Evolutionary conservation across 2,329 filamentous ascomycete genomes (phyloP), one percentile per base, ranked within the genome.

Genomic region (Purpureocillium takamizusanense): DNA sequence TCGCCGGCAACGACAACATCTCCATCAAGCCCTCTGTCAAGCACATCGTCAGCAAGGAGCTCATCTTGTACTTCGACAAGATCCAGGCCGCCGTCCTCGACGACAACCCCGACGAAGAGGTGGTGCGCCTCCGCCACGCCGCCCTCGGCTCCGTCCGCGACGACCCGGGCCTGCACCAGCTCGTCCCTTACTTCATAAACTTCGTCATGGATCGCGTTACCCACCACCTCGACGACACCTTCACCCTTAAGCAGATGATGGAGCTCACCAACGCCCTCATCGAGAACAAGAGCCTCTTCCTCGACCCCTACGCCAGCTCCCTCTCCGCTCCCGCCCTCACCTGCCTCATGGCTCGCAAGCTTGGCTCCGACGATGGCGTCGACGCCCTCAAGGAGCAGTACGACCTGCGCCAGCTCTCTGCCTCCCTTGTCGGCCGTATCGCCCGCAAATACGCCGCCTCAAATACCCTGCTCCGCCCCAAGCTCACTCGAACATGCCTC

Each of bases 191-290:
- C 63, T 95, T 97, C 52, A 83, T 95, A 42, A 88, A 94, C 58
- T 97, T 95, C 60, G 84, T 97, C 52, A 83, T 88, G 15, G 90
- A 95, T 59, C 92, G 95, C 61, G 87, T 98, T 36, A 97, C 92
- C 1, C 92, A 98, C 59, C 84, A 82, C 49, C 74, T 95, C 47
- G 89, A 94, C 62, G 86, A 94, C 58, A 74, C 89, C 3, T 95
- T 95, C 56, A 78, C 88, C 5, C 71, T 98, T 16, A 81, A 80
- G 15, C 87, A 94, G 59, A 92, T 94, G 78, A 90, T 98, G 83
- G 82, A 88, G 52, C 77, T 97, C 43, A 82, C 86, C 1, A 77
- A 85, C 36, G 86, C 90, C 2, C 69, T 98, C 36, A 83, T 95
- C 36, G 76, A 82, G 48, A 97, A 95, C 56, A 76, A 79, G 42